Percentiles rank a stretch among this genome's conserved stretches.
Conservation (phyloP, 108 stramenopile species). For the Stephanodiscus minutulus region DNA sequence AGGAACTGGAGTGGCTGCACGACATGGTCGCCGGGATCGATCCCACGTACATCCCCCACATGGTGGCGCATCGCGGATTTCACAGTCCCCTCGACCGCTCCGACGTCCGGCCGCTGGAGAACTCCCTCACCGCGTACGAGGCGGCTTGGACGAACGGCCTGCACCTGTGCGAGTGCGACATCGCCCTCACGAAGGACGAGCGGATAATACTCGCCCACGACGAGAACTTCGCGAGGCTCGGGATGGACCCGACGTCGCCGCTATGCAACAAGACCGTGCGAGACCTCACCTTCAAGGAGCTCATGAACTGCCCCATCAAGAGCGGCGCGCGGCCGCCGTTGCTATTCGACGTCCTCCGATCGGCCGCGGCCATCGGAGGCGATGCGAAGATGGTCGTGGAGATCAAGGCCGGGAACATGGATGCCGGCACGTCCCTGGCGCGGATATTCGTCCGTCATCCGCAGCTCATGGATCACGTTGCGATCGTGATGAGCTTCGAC, state of each 20-base stretch:
- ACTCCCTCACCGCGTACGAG: slow-evolving; percentile 50
- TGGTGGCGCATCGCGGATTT: slow-evolving; percentile 54
- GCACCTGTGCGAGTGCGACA: slow-evolving; percentile 47
- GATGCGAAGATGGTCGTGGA: slow-evolving; percentile 55
- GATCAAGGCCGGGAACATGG: slow-evolving; percentile 51
- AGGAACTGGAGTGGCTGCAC: slow-evolving; percentile 65
- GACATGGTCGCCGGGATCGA: slow-evolving; percentile 45
- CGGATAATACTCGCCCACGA: slow-evolving; percentile 52
- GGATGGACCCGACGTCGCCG: slow-evolving; percentile 47
- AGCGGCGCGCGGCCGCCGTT: slow-evolving; percentile 53
- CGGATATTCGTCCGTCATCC: slow-evolving; percentile 52
- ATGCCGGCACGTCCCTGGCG: slow-evolving; percentile 35
- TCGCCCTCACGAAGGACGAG: slow-evolving; percentile 50
- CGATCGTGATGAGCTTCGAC: slow-evolving; percentile 58
- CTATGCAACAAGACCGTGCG: slow-evolving; percentile 42
- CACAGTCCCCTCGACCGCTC: slow-evolving; percentile 47
- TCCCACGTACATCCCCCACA: slow-evolving; percentile 39
- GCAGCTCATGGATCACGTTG: slow-evolving; percentile 50
- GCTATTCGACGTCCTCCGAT: slow-evolving; percentile 47
- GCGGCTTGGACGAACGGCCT: slow-evolving; percentile 52
- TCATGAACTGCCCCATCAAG: slow-evolving; percentile 50
- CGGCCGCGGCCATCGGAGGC: slow-evolving; percentile 42
- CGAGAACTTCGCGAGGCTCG: slow-evolving; percentile 51
- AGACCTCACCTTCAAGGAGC: slow-evolving; percentile 46
- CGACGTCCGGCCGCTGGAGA: slow-evolving; percentile 49